phyloP scores from a whole-genome alignment of 1,139 yeast species.

The Suhomyces anneliseae region DNA sequence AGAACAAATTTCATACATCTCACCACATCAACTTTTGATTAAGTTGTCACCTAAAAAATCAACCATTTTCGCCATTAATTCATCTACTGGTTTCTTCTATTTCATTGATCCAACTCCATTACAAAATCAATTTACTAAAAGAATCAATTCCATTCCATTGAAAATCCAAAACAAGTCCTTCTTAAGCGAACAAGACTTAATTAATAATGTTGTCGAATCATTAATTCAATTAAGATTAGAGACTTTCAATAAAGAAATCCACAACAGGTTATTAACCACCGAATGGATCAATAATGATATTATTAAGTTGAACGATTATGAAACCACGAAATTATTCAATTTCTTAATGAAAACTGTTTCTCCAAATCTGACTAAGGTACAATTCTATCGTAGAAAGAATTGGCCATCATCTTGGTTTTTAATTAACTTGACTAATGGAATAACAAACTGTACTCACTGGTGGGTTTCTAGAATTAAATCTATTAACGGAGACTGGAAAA shows the following conservation, averaged over 20 bases:
- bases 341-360: conserved; percentile 13
- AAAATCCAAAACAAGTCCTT: conserved; percentile 18
- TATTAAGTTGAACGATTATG: conserved; percentile 46
- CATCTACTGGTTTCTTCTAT: conserved; percentile 47
- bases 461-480: conserved; percentile 67
- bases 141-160: conserved; percentile 33
- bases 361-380: conserved; percentile 30
- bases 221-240: conserved; percentile 52
- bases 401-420: conserved; percentile 79
- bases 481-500: conserved; percentile 61
- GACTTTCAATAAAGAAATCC: conserved; percentile 51
- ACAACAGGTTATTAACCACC: conserved; percentile 57
- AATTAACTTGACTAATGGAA: conserved; percentile 46
- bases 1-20: conserved; percentile 19
- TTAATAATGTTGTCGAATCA: conserved; percentile 35
- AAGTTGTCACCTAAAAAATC: conserved; percentile 37
- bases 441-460: conserved; percentile 51
- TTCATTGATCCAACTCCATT: conserved; percentile 46
- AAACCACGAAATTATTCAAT: conserved; percentile 28
- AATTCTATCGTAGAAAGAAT: conserved; percentile 58
- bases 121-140: conserved; percentile 34
- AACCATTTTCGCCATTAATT: conserved; percentile 43
- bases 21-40: conserved; percentile 39
- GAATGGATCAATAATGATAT: conserved; percentile 67
- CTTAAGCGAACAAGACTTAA: conserved; percentile 33